Evolutionary conservation across 306 rosid species (phyloP), one percentile per base, ranked within the genome.

Genomic region (Psophocarpus tetragonolobus): DNA sequence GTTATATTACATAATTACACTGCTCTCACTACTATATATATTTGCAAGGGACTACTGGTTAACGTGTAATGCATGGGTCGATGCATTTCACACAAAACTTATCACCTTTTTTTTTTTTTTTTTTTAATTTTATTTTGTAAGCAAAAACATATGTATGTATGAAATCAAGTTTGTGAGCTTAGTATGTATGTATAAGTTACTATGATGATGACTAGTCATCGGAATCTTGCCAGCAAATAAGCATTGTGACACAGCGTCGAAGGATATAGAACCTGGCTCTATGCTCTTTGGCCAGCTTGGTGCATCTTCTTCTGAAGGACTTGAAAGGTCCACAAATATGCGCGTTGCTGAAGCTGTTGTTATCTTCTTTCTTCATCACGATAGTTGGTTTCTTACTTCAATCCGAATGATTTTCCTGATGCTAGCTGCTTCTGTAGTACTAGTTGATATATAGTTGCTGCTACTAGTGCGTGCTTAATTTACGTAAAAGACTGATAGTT

Each of bases 161-260:
- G n/a, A n/a, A n/a, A n/a, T n/a, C n/a, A n/a, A n/a, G n/a, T n/a
- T n/a, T n/a, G n/a, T n/a, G n/a, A n/a, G n/a, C n/a, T n/a, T n/a
- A n/a, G n/a, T n/a, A n/a, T n/a, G n/a, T n/a, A n/a, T n/a, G n/a
- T n/a, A n/a, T n/a, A n/a, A n/a, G n/a, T n/a, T n/a, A n/a, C n/a
- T n/a, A n/a, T n/a, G n/a, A n/a, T n/a, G n/a, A n/a, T n/a, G n/a
- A n/a, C n/a, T n/a, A 14, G 21, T 91, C 93, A 11, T 75, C 85
- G 6, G 54, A 82, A 54, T 89, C 92, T 35, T 85, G 90, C 92
- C 92, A 92, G 70, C 95, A 92, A 29, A 92, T 23, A 41, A 92
- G 92, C 95, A 92, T 92, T 27, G 87, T 78, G 82, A 92, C 79
- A 65, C 97, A 90, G 3, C 97, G 87, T 33, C 91, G 87, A 74